Conservation (phyloP, 352 stramenopile species). For the Pythium aristosporum region DNA sequence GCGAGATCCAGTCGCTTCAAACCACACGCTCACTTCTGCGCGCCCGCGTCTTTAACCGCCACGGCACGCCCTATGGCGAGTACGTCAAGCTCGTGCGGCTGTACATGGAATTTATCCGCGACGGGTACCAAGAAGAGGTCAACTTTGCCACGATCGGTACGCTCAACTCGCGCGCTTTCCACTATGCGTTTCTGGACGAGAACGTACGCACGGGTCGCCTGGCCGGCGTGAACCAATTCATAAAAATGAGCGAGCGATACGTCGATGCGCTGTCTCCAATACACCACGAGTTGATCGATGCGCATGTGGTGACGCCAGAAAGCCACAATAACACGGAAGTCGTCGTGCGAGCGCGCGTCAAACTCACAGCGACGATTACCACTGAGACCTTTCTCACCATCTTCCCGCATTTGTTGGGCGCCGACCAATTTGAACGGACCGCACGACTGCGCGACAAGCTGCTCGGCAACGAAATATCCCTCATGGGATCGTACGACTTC, state of each 20-base stretch:
- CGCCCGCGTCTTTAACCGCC: slow-evolving; percentile 16
- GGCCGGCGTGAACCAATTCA: slow-evolving; percentile 8
- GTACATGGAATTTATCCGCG: slow-evolving; percentile 19
- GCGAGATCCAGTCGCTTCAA: slow-evolving; percentile 36
- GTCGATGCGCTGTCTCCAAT: background rate
- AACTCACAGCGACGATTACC: slow-evolving; percentile 9
- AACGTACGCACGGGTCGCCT: slow-evolving; percentile 14
- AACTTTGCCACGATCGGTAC: background rate
- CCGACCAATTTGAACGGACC: background rate
- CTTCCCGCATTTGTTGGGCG: slow-evolving; percentile 12
- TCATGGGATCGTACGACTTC: slow-evolving; percentile 17
- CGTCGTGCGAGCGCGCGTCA: slow-evolving; percentile 1
- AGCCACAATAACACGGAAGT: slow-evolving; percentile 1
- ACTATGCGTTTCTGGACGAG: slow-evolving; percentile 9
- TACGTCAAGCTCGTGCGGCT: slow-evolving; percentile 21
- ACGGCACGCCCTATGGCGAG: slow-evolving; percentile 14
- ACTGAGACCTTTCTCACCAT: slow-evolving; percentile 10
- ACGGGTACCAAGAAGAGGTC: slow-evolving; percentile 20
- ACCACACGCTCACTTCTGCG: slow-evolving; percentile 31
- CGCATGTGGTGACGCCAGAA: background rate
- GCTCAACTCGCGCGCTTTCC: slow-evolving; percentile 1
- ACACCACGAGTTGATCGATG: background rate
- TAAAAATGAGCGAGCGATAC: slow-evolving; percentile 11
- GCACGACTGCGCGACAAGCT: background rate
- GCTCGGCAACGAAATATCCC: slow-evolving; percentile 10